Base-by-base conservation (phyloP, 176 grass and related monocot species). In the Paspalum vaginatum region DNA sequence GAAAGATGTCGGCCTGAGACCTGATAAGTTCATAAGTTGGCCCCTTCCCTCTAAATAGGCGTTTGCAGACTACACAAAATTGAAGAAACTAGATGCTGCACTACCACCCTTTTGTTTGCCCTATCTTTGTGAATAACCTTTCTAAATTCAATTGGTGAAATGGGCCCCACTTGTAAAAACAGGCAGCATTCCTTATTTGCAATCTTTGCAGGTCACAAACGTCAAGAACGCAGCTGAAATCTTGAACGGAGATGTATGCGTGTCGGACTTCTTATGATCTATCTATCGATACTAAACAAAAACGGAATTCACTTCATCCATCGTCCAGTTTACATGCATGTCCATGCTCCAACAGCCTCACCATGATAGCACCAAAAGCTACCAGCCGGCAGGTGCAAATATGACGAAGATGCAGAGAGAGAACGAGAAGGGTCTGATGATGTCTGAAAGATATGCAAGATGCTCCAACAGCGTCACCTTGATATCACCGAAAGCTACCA, bases 311-410 rank as follows among this genome's bases (percentile, higher is more conserved):
- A 8, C 10, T 61, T 51, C 12, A 24, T 72, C 16, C 26, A 72
- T 22, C 22, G 2, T 11, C 49, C 16, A 58, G 9, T 17, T 60
- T 4, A 10, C 7, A 7, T 25, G 7, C 17, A 12, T 72, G 56
- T 17, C 44, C 79, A 22, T 72, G 26, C 13, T 73, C 21, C 57
- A 74, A 20, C n/a, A 24, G n/a, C 68, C 8, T 81, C 56, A 2
- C 13, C 20, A 52, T 32, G 32, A 32, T 32, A 32, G 1, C 32
- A 32, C 32, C 32, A 32, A 1, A 32, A 1, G 32, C 3, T 32
- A 32, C 32, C 32, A 32, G 3, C 32, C 3, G 3, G 32, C 32
- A 32, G 3, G 32, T 32, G 32, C 32, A 32, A 32, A 32, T 2
- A 32, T 32, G n/a, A 44, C 4, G 37, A 25, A 62, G 41, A 38